Conservation (phyloP, 2,329 filamentous ascomycete genomes). For the Penicillium sp. region DNA sequence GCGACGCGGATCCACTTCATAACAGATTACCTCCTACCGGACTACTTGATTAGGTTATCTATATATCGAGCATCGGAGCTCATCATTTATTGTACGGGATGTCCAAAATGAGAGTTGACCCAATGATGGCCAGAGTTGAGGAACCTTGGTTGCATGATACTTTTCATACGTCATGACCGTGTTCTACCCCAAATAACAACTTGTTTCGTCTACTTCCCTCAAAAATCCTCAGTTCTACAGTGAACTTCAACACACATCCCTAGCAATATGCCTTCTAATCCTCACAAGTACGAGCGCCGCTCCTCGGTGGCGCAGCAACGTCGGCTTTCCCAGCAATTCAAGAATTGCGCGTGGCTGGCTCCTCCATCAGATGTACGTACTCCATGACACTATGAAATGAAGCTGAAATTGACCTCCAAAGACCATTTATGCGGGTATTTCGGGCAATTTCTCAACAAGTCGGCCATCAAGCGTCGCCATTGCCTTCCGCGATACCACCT, state of each 20-base stretch:
- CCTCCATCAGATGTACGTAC: conserved; percentile 39
- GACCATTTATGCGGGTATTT: conserved; percentile 45
- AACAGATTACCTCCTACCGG: conserved; percentile 1
- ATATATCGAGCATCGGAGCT: neutral
- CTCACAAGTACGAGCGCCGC: conserved; percentile 19
- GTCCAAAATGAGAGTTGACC: neutral
- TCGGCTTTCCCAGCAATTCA: conserved; percentile 31
- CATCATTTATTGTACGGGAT: neutral
- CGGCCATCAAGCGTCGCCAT: conserved; percentile 62
- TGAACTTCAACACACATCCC: neutral
- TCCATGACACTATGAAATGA: neutral
- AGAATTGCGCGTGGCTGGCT: conserved; percentile 36
- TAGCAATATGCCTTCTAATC: neutral
- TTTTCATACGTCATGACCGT: conserved; percentile 14
- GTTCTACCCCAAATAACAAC: neutral
- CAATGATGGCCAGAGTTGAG: neutral
- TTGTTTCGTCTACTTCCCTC: neutral
- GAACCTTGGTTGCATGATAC: conserved; percentile 11
- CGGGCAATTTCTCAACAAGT: conserved; percentile 33
- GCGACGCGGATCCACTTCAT: conserved; percentile 5
- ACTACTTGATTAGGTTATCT: neutral
- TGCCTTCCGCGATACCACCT: conserved; percentile 72
- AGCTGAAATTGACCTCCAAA: conserved; percentile 18
- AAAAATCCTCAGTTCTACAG: neutral
- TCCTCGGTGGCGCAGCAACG: conserved; percentile 36